phyloP scores from a whole-genome alignment of 1,284 basidiomycete species.

The Chondrostereum purpureum region DNA sequence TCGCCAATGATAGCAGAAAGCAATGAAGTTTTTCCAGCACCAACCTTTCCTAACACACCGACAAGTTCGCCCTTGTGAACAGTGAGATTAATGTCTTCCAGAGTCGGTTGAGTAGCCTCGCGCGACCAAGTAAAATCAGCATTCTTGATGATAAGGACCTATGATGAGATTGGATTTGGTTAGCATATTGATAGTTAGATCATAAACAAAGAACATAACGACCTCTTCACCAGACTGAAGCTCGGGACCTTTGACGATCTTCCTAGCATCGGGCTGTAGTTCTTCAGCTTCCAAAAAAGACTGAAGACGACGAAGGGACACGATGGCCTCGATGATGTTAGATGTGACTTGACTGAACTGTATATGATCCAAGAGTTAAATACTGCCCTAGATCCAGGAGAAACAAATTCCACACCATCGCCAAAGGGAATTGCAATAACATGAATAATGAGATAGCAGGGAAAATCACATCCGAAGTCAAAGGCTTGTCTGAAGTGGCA shows the following conservation, averaged over 20 bases:
- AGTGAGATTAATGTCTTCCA: constrained; percentile 73
- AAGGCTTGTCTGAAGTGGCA: constrained; percentile 56
- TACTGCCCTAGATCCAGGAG: not conserved
- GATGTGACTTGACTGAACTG: constrained; percentile 69
- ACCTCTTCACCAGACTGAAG: constrained; percentile 61
- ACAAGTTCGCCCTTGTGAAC: constrained; percentile 85
- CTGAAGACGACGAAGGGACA: constrained; percentile 78
- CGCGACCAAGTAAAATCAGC: constrained; percentile 80
- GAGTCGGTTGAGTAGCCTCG: constrained; percentile 48
- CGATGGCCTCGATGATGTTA: constrained; percentile 79
- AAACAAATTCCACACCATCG: constrained; percentile 49
- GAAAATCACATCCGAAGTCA: constrained; percentile 92
- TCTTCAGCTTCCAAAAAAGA: constrained; percentile 77
- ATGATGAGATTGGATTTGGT: not conserved
- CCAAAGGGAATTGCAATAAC: constrained; percentile 83
- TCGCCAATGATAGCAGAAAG: constrained; percentile 81
- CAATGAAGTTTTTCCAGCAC: constrained; percentile 85
- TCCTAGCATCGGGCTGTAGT: constrained; percentile 71
- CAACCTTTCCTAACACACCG: constrained; percentile 84
- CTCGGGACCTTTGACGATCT: constrained; percentile 36
- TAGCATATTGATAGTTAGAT: not conserved
- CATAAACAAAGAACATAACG: not conserved
- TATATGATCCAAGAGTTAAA: not conserved
- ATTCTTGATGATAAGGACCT: constrained; percentile 63
- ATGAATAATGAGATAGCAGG: constrained; percentile 92